Evolutionary conservation across 169 alveolate species (phyloP).

Genomic region (Eimeria praecox): DNA sequence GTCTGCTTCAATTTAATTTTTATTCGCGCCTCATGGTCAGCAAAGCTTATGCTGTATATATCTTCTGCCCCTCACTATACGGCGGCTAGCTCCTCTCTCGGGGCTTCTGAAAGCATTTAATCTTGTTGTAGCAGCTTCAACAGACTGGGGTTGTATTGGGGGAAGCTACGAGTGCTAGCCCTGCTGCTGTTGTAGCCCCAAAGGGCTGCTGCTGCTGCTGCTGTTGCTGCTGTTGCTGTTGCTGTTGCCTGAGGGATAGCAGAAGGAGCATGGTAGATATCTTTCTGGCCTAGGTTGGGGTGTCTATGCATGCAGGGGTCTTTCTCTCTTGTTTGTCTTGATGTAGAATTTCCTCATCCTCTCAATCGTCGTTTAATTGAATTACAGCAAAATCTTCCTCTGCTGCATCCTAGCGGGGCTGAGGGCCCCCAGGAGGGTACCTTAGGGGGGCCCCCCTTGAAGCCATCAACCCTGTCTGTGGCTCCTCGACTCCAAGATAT

Average conservation of each 20-base stretch:
- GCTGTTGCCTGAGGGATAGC: neutral
- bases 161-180: neutral
- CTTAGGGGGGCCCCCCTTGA: neutral
- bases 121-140: neutral
- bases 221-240: neutral
- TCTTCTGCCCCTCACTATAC: neutral
- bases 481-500: neutral
- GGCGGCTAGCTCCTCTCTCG: neutral
- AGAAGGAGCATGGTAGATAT: neutral
- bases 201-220: neutral
- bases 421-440: neutral
- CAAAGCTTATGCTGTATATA: neutral
- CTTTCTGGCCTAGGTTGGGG: neutral
- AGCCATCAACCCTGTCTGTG: neutral
- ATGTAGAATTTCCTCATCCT: conserved; percentile 79
- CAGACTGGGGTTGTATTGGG: too few species aligned
- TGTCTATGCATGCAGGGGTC: conserved; percentile 64
- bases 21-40: conserved; percentile 73
- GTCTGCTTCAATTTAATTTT: conserved; percentile 5
- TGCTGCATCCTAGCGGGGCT: neutral
- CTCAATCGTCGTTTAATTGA: conserved; percentile 56
- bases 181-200: neutral
- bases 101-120: too few species aligned
- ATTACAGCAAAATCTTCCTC: neutral
- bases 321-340: conserved; percentile 78